phyloP scores from a whole-genome alignment of 2,329 filamentous ascomycete genomes.

The Exophiala oligosperma region DNA sequence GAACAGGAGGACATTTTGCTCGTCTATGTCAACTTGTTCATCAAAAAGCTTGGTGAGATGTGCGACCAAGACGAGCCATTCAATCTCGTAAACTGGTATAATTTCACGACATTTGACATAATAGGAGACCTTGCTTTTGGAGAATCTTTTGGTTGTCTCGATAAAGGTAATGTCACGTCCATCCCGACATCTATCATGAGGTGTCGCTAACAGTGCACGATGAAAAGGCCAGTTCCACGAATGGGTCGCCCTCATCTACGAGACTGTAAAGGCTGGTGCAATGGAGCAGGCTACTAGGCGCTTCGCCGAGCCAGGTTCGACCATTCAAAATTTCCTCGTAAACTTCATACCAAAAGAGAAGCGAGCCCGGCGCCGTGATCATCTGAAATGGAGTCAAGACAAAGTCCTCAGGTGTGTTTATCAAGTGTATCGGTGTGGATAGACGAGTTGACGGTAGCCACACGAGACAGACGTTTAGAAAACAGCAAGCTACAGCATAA shows the following conservation, averaged over 20 bases:
- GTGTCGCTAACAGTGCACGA: neutral
- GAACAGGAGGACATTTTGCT: slow-evolving; percentile 36
- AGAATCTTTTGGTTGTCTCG: slow-evolving; percentile 35
- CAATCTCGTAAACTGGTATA: slow-evolving; percentile 21
- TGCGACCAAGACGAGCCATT: slow-evolving; percentile 1
- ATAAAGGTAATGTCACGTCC: neutral
- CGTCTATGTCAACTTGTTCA: slow-evolving; percentile 13
- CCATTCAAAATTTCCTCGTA: slow-evolving; percentile 1
- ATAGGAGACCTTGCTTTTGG: slow-evolving; percentile 36
- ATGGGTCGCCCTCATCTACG: slow-evolving; percentile 34
- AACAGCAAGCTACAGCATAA: slow-evolving; percentile 8
- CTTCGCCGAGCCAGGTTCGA: slow-evolving; percentile 2
- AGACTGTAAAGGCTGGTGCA: slow-evolving; percentile 17
- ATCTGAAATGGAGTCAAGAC: slow-evolving; percentile 1
- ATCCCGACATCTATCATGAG: neutral
- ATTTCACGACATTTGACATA: slow-evolving; percentile 25
- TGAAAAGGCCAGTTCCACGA: slow-evolving; percentile 29
- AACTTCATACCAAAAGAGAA: slow-evolving; percentile 8
- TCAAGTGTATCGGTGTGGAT: too few species aligned
- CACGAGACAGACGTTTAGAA: neutral
- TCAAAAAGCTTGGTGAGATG: slow-evolving; percentile 8
- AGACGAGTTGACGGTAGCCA: too few species aligned
- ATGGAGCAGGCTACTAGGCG: slow-evolving; percentile 34
- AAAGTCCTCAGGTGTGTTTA: neutral
- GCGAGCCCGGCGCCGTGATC: neutral